These are phyloP conservation scores for Gossypium laxum DNA, from an alignment of 441 rosid genomes.

Conservation along the genomic window DNA sequence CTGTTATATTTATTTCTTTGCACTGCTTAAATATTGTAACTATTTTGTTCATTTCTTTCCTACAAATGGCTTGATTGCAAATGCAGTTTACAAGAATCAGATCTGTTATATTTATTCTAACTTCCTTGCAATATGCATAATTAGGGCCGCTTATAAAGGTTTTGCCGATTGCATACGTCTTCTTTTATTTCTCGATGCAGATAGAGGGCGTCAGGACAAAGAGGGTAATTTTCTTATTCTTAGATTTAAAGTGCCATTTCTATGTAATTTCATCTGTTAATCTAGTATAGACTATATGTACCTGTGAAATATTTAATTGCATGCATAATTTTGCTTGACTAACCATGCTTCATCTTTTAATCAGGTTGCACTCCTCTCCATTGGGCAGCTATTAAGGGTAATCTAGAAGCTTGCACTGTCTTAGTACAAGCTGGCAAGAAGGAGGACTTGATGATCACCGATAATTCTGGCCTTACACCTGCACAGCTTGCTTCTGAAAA, in stretches of 20 bases:
- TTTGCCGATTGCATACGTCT: constrained; percentile 88
- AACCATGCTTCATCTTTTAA: constrained; percentile 10
- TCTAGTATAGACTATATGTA: not conserved
- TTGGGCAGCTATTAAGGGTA: constrained; percentile 97
- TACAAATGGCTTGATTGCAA: constrained; percentile 1
- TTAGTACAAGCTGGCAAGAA: constrained; percentile 90
- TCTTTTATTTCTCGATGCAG: constrained; percentile 79
- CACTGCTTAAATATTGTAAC: not conserved
- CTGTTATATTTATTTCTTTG: no score
- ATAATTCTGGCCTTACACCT: constrained; percentile 86
- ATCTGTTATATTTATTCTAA: constrained; percentile 15
- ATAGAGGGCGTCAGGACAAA: constrained; percentile 84
- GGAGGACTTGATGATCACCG: constrained; percentile 80
- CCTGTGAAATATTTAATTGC: not conserved
- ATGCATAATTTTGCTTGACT: not conserved
- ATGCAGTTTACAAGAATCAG: not conserved
- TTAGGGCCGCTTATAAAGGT: constrained; percentile 98
- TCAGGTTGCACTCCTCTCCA: constrained; percentile 96
- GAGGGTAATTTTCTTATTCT: constrained; percentile 45
- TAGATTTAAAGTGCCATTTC: not conserved
- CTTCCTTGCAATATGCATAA: constrained; percentile 28
- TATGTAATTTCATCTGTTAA: not conserved
- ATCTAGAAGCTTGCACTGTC: constrained; percentile 95
- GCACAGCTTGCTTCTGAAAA: constrained; percentile 96
- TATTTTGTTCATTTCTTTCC: not conserved